phyloP scores from a whole-genome alignment of 257 asterid genomes.

The Plantago ovata region DNA sequence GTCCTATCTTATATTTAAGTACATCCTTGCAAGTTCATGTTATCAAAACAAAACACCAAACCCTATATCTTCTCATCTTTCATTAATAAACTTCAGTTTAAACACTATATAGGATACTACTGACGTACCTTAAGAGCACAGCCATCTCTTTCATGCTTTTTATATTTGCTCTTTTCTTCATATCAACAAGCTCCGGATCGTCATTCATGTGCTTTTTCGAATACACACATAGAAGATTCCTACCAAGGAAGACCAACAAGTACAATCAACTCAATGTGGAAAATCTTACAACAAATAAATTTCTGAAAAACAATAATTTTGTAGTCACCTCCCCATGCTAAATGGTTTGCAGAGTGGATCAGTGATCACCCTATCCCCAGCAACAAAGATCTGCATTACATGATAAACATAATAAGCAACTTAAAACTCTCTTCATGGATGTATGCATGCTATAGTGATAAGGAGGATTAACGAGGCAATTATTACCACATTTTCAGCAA shows the following conservation, averaged over 20 bases:
- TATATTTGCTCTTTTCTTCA: slow-evolving; percentile 84
- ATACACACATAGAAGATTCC: slow-evolving; percentile 93
- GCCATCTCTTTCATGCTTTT: slow-evolving; percentile 97
- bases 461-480: slow-evolving; percentile 19
- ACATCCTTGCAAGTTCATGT: background rate
- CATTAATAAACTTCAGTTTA: background rate
- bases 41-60: slow-evolving; percentile 2
- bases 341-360: slow-evolving; percentile 99
- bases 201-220: slow-evolving; percentile 94
- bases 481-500: slow-evolving; percentile 81
- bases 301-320: slow-evolving; percentile 8
- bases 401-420: slow-evolving; percentile 23
- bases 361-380: slow-evolving; percentile 94
- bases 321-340: slow-evolving; percentile 91
- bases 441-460: background rate
- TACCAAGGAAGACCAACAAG: slow-evolving; percentile 30
- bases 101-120: background rate
- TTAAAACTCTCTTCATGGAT: slow-evolving; percentile 7
- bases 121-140: slow-evolving; percentile 65
- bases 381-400: slow-evolving; percentile 73
- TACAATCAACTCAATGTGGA: slow-evolving; percentile 11
- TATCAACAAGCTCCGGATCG: slow-evolving; percentile 74
- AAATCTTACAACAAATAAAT: slow-evolving; percentile 19
- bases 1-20: background rate
- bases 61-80: slow-evolving; percentile 4